Evolutionary conservation across 495 filamentous ascomycete species (phyloP).

Genomic region (Cercophora samala): DNA sequence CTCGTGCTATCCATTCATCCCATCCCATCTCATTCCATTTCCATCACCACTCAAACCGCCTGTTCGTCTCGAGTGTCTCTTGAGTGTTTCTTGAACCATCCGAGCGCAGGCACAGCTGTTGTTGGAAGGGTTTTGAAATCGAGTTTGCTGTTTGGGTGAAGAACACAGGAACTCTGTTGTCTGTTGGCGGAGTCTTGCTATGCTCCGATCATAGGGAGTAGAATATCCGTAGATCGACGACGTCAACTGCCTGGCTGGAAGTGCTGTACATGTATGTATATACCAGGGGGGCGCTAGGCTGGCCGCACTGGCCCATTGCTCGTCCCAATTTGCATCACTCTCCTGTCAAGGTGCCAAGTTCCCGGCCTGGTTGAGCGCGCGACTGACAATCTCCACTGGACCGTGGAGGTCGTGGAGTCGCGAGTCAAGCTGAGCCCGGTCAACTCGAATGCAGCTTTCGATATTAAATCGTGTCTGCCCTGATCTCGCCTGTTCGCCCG

Average conservation of each 20-base stretch:
- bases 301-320: slow-evolving; percentile 15
- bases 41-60: slow-evolving; percentile 7
- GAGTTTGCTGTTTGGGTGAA: not conserved
- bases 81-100: slow-evolving; percentile 1
- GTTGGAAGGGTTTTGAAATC: not conserved
- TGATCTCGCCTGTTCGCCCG: slow-evolving; percentile 8
- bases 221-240: slow-evolving; percentile 9
- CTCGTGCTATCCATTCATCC: too few species aligned
- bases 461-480: slow-evolving; percentile 13
- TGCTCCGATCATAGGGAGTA: too few species aligned
- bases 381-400: slow-evolving; percentile 28
- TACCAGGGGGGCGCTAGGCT: slow-evolving; percentile 1
- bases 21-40: not conserved
- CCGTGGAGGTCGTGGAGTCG: slow-evolving; percentile 11
- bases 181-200: too few species aligned
- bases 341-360: slow-evolving; percentile 16
- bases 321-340: slow-evolving; percentile 21
- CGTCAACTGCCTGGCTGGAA: slow-evolving; percentile 11
- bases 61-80: slow-evolving; percentile 11
- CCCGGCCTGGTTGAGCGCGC: slow-evolving; percentile 10
- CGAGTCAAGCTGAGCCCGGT: slow-evolving; percentile 22
- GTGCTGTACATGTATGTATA: not conserved
- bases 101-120: not conserved
- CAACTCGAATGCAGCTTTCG: slow-evolving; percentile 1
- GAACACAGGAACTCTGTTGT: too few species aligned